Evolutionary conservation across 2,329 filamentous ascomycete species (phyloP).

Genomic region (Geosmithia morbida): DNA sequence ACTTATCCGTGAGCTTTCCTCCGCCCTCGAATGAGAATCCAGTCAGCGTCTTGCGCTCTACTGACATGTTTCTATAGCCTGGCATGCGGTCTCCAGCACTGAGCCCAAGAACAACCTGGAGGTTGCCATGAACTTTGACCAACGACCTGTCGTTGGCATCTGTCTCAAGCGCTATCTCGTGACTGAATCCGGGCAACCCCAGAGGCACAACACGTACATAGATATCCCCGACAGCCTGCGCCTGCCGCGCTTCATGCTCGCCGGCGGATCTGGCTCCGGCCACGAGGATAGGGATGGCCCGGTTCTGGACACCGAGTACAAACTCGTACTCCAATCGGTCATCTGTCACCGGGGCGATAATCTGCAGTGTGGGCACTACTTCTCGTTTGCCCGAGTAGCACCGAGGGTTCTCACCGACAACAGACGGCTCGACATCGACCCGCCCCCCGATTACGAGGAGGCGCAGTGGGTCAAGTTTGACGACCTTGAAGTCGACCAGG

Average conservation of each 20-base stretch:
- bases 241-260: constrained; percentile 74
- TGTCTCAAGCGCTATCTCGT: constrained; percentile 80
- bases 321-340: constrained; percentile 78
- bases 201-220: constrained; percentile 66
- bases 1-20: constrained; percentile 58
- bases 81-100: constrained; percentile 53
- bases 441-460: constrained; percentile 52
- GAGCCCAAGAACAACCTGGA: constrained; percentile 55
- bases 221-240: constrained; percentile 77
- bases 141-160: constrained; percentile 77
- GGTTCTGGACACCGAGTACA: constrained; percentile 76
- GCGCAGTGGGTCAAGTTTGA: constrained; percentile 87
- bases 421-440: constrained; percentile 36
- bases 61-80: constrained; percentile 42
- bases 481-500: constrained; percentile 52
- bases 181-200: constrained; percentile 51
- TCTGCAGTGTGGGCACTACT: constrained; percentile 80
- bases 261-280: constrained; percentile 17
- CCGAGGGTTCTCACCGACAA: constrained; percentile 46
- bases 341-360: constrained; percentile 85
- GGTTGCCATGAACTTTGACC: constrained; percentile 76
- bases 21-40: background rate
- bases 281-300: constrained; percentile 25
- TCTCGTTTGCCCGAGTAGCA: constrained; percentile 70
- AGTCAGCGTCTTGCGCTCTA: constrained; percentile 1